Conservation (phyloP, 352 stramenopile genomes). For the Globisporangium paroecandrum region DNA sequence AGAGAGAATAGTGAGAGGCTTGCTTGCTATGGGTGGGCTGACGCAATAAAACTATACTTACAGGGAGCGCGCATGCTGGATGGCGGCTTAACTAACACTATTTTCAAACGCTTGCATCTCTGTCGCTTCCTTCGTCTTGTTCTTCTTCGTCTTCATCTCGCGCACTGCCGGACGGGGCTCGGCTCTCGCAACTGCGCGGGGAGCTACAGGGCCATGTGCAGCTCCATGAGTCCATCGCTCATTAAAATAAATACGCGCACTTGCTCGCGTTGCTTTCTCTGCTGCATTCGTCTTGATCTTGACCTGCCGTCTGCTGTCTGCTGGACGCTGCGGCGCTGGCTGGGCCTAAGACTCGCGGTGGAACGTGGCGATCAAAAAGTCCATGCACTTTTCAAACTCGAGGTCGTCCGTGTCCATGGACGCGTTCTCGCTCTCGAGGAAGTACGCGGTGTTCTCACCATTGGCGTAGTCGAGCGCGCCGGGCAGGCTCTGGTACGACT, state of each 20-base stretch:
- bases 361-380: constrained; percentile 77
- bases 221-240: constrained; percentile 5
- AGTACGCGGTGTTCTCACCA: constrained; percentile 43
- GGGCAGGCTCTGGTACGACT: constrained; percentile 49
- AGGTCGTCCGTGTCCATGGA: constrained; percentile 53
- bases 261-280: constrained; percentile 10
- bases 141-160: neutral
- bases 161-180: neutral
- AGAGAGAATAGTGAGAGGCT: neutral
- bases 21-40: neutral
- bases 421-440: constrained; percentile 33
- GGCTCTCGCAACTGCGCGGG: neutral
- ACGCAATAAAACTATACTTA: constrained; percentile 6
- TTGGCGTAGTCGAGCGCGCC: constrained; percentile 45
- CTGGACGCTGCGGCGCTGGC: neutral
- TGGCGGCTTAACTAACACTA: constrained; percentile 2
- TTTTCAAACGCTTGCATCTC: neutral
- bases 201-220: neutral
- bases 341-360: constrained; percentile 38
- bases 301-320: neutral
- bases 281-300: constrained; percentile 1
- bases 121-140: neutral
- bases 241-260: constrained; percentile 22
- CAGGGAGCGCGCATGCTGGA: neutral
- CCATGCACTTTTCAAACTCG: constrained; percentile 78